Evolutionary conservation across 495 filamentous ascomycete species (phyloP), one percentile per base, ranked within the genome.

Genomic region (Aspergillus heteromorphus): DNA sequence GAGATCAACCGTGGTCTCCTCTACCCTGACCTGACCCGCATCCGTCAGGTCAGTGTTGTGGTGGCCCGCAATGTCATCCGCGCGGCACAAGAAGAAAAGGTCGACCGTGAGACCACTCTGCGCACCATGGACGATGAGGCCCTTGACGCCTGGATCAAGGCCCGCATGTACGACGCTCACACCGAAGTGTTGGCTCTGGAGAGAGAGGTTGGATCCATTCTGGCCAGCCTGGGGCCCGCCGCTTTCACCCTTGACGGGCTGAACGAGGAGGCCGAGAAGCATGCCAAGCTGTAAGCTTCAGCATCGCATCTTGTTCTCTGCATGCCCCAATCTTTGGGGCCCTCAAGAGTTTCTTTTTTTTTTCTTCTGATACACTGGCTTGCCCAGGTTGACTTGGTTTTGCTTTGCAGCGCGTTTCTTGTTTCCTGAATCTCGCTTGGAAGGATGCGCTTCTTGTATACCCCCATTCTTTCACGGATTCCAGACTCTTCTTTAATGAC

Each of bases 21-120:
- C 62, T 98, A 98, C 74, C 93, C 93, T n/a, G 86, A 88, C 66
- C 85, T 98, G 66, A 83, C 85, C 62, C 87, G 93, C 41, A 95
- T 98, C 56, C 82, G 93, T 25, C 87, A 96, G 21, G 92, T 96
- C 59, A 91, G 84, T 69, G 82, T 96, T 47, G 73, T 88, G 34
- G 92, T 98, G 30, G 87, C 92, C 16, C 85, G 91, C 25, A 87
- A 89, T 65, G 93, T 98, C 55, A 97, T 98, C 79, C 91, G 91
- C 63, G 85, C 88, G 17, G 91, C 93, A 9, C 87, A 95, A 67
- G 76, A 82, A 49, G 85, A 83, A 60, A 86, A 87, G 69, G 78
- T 89, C n/a, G 89, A 95, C 69, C 88, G 90, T 66, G 89, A 93
- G 74, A 73, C 79, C 40, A 66, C 72, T 29, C 77, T 90, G 30